Base-by-base conservation (phyloP, 257 asterid species). In the Ehretia macrophylla region DNA sequence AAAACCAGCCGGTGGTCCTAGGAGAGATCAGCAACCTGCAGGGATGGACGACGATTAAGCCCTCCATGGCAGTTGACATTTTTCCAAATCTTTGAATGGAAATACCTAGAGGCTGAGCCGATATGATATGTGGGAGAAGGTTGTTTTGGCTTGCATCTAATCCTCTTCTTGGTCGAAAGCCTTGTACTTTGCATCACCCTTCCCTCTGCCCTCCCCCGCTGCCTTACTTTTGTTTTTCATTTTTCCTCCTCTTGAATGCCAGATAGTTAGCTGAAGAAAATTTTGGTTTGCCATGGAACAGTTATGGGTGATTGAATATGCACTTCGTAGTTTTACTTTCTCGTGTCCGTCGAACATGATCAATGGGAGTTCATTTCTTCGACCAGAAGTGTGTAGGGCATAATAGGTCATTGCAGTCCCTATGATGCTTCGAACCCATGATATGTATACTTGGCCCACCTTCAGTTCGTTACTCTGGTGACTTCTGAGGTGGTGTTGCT, bases 1-100 rank as follows among this genome's bases (percentile, higher is more conserved):
- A 52, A 80, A 77, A 62, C 86, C 83, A 17, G 86, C 86, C 23
- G 86, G 86, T 45, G 86, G 86, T 44, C 86, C 83, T 13, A 68
- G 68, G 57, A 59, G 77, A 64, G n/a, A n/a, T n/a, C 73, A 67
- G 32, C 56, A 69, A 17, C 65, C 69, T 4, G 35, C 35, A 6
- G 86, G 79, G 32, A 75, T 68, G 76, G 81, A 78, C 44, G 83
- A 80, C 49, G 86, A 77, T 49, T 77, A 61, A 75, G 64, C 21
- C 55, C 32, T 27, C 35, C 6, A 1, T 6, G 35, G 35, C 35
- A 3, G 35, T 6, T 27, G 16, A 17, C n/a, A n/a, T n/a, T n/a
- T n/a, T n/a, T n/a, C n/a, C n/a, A n/a, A n/a, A n/a, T n/a, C n/a
- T n/a, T n/a, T n/a, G n/a, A n/a, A n/a, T n/a, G n/a, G n/a, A n/a